Percentiles rank a stretch among this genome's conserved stretches.
Evolutionary conservation across 1,284 basidiomycete genomes (phyloP).

Genomic region (Cutaneotrichosporon cavernicola): DNA sequence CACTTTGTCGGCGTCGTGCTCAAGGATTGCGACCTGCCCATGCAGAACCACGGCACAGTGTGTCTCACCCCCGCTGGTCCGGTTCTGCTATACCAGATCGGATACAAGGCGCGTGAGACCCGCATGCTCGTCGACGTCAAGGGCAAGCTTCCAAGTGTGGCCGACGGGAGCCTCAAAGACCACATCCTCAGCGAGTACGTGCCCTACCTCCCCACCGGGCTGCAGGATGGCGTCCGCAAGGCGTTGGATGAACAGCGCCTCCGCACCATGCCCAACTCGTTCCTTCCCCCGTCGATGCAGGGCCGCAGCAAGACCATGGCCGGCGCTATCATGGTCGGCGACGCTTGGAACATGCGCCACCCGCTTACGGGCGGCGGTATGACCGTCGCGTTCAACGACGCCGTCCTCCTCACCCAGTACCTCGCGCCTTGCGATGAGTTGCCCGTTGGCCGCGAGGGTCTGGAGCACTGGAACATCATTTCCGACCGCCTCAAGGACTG

Average conservation of each 20-base stretch:
- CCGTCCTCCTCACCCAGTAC: conserved; percentile 68
- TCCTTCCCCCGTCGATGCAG: conserved; percentile 82
- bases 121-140: conserved; percentile 92
- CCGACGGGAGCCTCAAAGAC: conserved; percentile 63
- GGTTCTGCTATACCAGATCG: conserved; percentile 86
- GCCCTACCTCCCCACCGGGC: conserved; percentile 71
- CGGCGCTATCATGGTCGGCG: conserved; percentile 85
- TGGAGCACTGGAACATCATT: conserved; percentile 65
- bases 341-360: conserved; percentile 99
- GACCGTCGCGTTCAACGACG: conserved; percentile 87
- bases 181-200: conserved; percentile 70
- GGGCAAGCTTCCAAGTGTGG: conserved; percentile 74
- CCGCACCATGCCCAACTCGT: conserved; percentile 93
- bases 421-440: conserved; percentile 54
- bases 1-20: conserved; percentile 82
- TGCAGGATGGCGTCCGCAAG: conserved; percentile 63
- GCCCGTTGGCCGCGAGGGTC: conserved; percentile 42
- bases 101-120: conserved; percentile 63
- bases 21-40: conserved; percentile 71
- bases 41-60: conserved; percentile 84
- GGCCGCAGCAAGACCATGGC: conserved; percentile 57
- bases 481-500: conserved; percentile 64
- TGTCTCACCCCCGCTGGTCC: conserved; percentile 72
- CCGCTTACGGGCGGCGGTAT: conserved; percentile 96
- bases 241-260: conserved; percentile 71